Percentiles rank a stretch among this genome's conserved stretches.
Evolutionary conservation across 2,329 filamentous ascomycete species (phyloP).

Genomic region (Cryphonectria nitschkei): DNA sequence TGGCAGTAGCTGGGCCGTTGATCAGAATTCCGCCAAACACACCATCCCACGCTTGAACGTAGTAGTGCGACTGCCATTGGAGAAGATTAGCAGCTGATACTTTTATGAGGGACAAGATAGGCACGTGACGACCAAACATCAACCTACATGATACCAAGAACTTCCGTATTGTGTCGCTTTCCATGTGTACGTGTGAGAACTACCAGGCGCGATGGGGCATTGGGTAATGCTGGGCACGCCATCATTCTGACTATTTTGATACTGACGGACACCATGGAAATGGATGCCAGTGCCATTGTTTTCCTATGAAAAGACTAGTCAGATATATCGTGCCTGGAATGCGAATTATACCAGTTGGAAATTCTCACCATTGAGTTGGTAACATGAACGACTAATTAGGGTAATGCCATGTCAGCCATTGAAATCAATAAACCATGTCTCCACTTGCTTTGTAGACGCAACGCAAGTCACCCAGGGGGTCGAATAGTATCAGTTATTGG

Average conservation of each 20-base stretch:
- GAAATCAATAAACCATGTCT: conserved; percentile 21
- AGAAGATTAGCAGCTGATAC: neutral
- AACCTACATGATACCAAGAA: conserved; percentile 56
- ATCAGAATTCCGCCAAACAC: conserved; percentile 19
- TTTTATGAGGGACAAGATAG: too few relatives aligned
- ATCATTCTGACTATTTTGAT: conserved; percentile 33
- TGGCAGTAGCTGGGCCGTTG: conserved; percentile 15
- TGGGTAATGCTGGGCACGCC: conserved; percentile 34
- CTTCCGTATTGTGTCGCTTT: conserved; percentile 57
- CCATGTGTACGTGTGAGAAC: conserved; percentile 60
- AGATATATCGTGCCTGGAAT: conserved; percentile 27
- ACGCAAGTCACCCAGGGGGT: neutral
- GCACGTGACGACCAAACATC: too few relatives aligned
- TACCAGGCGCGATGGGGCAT: conserved; percentile 54
- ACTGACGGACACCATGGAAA: conserved; percentile 45
- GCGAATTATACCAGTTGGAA: conserved; percentile 26
- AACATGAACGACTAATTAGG: conserved; percentile 1
- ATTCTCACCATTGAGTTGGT: conserved; percentile 31
- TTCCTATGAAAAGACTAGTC: conserved; percentile 36
- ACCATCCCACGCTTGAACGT: conserved; percentile 13
- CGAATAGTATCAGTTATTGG: neutral
- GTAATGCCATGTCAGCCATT: conserved; percentile 19
- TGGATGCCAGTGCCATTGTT: conserved; percentile 44
- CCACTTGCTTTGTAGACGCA: neutral
- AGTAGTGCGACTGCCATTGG: conserved; percentile 18